Conservation (phyloP, 352 stramenopile species). For the Phytophthora multivora region DNA sequence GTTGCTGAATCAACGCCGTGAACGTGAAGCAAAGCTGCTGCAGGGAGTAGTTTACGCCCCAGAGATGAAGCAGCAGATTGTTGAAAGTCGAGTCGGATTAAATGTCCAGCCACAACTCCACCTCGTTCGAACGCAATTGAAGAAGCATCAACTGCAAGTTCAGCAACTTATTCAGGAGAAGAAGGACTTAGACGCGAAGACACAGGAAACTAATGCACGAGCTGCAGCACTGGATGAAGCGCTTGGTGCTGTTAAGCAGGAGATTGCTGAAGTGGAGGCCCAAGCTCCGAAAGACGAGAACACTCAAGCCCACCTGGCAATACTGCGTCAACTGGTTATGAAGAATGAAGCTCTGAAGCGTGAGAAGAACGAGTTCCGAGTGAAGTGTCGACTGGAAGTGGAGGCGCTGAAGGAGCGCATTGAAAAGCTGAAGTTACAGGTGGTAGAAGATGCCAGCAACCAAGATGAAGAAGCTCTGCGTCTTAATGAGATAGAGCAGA, state of each 20-base stretch:
- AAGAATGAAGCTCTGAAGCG: slow-evolving; percentile 64
- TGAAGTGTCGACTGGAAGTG: slow-evolving; percentile 49
- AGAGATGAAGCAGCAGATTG: slow-evolving; percentile 21
- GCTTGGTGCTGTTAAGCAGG: slow-evolving; percentile 39
- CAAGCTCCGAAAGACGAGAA: slow-evolving; percentile 37
- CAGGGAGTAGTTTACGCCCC: slow-evolving; percentile 52
- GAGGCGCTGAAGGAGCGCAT: slow-evolving; percentile 43
- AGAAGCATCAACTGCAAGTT: slow-evolving; percentile 39
- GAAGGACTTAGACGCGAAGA: slow-evolving; percentile 37
- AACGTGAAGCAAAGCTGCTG: slow-evolving; percentile 55
- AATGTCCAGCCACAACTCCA: slow-evolving; percentile 12
- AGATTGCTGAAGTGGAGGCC: slow-evolving; percentile 44
- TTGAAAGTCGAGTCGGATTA: slow-evolving; percentile 13
- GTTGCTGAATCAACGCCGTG: slow-evolving; percentile 42
- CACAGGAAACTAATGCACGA: slow-evolving; percentile 29
- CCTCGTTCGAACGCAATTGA: slow-evolving; percentile 31
- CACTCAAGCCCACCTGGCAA: slow-evolving; percentile 29
- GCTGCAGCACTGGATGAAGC: slow-evolving; percentile 34
- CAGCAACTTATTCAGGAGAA: slow-evolving; percentile 57
- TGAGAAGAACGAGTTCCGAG: slow-evolving; percentile 53
- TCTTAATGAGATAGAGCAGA: slow-evolving; percentile 62
- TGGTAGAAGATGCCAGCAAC: slow-evolving; percentile 33
- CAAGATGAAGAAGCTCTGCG: slow-evolving; percentile 55
- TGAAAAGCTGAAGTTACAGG: slow-evolving; percentile 46
- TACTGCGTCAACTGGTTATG: slow-evolving; percentile 42